Base-by-base conservation (phyloP, 495 filamentous ascomycete species). In the Penicillium longicatenatum region DNA sequence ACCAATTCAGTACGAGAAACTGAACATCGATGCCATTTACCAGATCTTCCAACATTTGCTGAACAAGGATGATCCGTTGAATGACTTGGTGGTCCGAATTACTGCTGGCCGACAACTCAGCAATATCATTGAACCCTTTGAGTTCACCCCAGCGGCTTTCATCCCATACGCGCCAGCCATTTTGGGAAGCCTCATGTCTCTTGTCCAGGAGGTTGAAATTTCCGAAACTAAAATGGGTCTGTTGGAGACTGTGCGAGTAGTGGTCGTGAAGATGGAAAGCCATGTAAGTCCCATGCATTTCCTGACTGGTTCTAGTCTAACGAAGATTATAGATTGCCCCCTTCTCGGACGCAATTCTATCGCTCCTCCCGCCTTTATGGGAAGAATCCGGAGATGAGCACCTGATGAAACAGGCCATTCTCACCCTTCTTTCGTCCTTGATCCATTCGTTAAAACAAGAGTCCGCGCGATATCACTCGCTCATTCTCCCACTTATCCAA, bases 1-100 rank as follows among this genome's bases (percentile, higher is more conserved):
- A 11, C 76, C 89, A 0, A 81, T 97, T 56, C 88, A 88, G 60
- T 73, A 89, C 0, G 77, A 84, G 1, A 76, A 85, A 29, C 63
- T 83, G 19, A 89, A 86, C 51, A 76, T 84, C 48, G 76, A 86
- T 19, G 76, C 90, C n/a, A 82, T 97, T 17, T 97, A 95, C 61
- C 85, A 91, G 61, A 91, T 97, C 35, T 96, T 92, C 73, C 86
- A 90, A 60, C 88, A 96, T 71, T 75, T 98, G n/a, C 79, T 98
- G 14, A 86, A 91, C 65, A 82, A 82, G 21, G 76, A 83, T 12
- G 92, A 97, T 67, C 75, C 82, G 1, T 76, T 86, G 59, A 98
- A 98, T 65, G 94, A 98, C 66, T 80, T 91, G 44, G 91, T 97
- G 6, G 94, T 98, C 31, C 88, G 92, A 12, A 86, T 97, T 39